Evolutionary conservation across 2,329 filamentous ascomycete genomes (phyloP), one percentile per base, ranked within the genome.

Genomic region (Colletotrichum sp.): DNA sequence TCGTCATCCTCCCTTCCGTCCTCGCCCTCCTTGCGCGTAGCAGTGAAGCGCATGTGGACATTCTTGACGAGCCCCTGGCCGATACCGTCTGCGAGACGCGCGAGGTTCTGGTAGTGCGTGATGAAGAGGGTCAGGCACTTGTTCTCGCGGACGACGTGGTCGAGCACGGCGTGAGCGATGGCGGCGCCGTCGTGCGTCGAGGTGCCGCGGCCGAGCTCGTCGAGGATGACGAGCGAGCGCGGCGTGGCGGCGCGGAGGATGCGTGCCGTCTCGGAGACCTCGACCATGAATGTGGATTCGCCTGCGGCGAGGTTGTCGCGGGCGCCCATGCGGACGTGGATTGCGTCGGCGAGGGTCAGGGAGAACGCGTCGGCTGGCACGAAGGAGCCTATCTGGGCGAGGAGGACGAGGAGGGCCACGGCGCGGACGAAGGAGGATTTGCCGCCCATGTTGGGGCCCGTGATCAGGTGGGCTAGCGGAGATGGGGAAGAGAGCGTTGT

Each of bases 401-500:
- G 96, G 81, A 99, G 96, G 64, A 94, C 92, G 77, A 99, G 95
- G 8, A 99, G 92, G 12, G 97, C 96, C 60, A 98, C 93, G 79
- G 96, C 95, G 69, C 97, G 95, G 26, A 99, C 96, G 84, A 98
- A 99, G 74, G 94, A 97, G n/a, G 95, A 98, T 83, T 99, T 99
- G 72, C 97, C 97, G 81, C 97, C 97, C 97, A 99, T 99, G 86
- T 99, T 99, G 34, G 97, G 97, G 0, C 97, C 97, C 0, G 97
- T 99, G 80, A 99, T 93, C 72, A 99, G 93, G 79, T 98, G 91
- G 4, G 95, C 95, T 7, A 95, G 90, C 0, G 92, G 91, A 1
- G 88, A 83, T 2, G 92, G 90, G 4, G 92, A 90, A n/a, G 92
- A 90, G 63, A 99, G 91, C 3, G 91, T 86, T 13, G 95, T 94